These are phyloP conservation scores for Linnemannia elongata DNA, from an alignment of 192 early-diverging fungal genomes.

Conservation along the genomic window DNA sequence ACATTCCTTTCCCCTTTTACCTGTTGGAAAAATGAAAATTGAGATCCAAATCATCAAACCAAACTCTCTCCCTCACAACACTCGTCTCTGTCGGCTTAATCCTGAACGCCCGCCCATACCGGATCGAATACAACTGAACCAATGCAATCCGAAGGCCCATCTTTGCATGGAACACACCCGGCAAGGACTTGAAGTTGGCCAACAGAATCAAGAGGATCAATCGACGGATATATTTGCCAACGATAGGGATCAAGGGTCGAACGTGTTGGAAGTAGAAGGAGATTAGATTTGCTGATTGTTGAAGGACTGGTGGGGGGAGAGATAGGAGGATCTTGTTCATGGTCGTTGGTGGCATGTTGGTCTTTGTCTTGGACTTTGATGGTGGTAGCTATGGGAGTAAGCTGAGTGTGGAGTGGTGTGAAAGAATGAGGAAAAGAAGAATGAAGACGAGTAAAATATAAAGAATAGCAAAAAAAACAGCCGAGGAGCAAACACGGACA, in stretches of 20 bases:
- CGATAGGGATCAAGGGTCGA: constrained; percentile 24
- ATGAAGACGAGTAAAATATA: background rate
- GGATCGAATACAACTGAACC: constrained; percentile 43
- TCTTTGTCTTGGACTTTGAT: background rate
- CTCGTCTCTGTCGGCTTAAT: constrained; percentile 48
- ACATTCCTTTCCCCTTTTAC: constrained; percentile 3
- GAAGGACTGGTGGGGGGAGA: constrained; percentile 37
- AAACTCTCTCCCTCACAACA: constrained; percentile 43
- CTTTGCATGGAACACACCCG: constrained; percentile 48
- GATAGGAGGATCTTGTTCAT: constrained; percentile 53
- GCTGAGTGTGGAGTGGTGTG: background rate
- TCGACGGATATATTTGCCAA: constrained; percentile 38
- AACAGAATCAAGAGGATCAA: constrained; percentile 36
- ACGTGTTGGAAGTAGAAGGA: constrained; percentile 56
- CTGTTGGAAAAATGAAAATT: constrained; percentile 58
- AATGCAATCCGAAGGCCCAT: constrained; percentile 44
- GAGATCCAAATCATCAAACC: constrained; percentile 50
- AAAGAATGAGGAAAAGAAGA: background rate
- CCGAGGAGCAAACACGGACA: background rate
- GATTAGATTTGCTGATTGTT: constrained; percentile 45
- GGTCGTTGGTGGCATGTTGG: constrained; percentile 35
- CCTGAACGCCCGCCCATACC: constrained; percentile 36
- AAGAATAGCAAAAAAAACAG: background rate
- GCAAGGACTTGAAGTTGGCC: constrained; percentile 51
- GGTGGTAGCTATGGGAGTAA: background rate